Conservation (phyloP, 73 alveolate species). For the Breviolum minutum region DNA sequence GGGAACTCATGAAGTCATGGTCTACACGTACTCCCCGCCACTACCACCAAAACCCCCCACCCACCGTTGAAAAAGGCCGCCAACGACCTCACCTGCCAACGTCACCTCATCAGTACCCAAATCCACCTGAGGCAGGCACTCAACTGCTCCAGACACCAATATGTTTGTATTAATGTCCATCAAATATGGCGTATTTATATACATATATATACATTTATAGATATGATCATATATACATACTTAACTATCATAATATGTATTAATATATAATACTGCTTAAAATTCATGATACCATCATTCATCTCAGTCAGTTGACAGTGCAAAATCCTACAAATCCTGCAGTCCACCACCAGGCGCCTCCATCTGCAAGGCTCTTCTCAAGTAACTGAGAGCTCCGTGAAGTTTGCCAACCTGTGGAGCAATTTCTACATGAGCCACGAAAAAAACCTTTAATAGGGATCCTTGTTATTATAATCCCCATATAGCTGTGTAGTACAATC, state of each 20-base stretch:
- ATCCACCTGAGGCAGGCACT: neutral
- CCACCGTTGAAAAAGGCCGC: neutral
- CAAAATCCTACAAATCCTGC: neutral
- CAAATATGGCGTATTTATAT: too few species aligned
- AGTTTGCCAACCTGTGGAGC: slow-evolving; percentile 76
- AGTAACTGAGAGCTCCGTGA: slow-evolving; percentile 76
- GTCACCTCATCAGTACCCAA: slow-evolving; percentile 87
- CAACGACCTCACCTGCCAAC: slow-evolving; percentile 24
- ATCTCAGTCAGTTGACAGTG: neutral
- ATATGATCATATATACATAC: too few species aligned
- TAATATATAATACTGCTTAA: neutral
- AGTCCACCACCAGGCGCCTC: slow-evolving; percentile 34
- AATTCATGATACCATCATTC: neutral
- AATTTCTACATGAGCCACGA: neutral
- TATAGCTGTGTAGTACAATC: too few species aligned
- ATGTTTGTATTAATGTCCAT: too few species aligned
- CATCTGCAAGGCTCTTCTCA: slow-evolving; percentile 92
- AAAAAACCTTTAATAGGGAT: too few species aligned
- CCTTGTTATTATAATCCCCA: too few species aligned
- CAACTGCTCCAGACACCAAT: neutral
- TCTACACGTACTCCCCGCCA: neutral
- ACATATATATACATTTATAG: too few species aligned
- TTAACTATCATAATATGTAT: neutral
- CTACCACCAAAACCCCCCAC: neutral
- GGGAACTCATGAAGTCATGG: neutral